These are phyloP conservation scores for Pythium aristosporum DNA, from an alignment of 352 stramenopile genomes.

Conservation along the genomic window DNA sequence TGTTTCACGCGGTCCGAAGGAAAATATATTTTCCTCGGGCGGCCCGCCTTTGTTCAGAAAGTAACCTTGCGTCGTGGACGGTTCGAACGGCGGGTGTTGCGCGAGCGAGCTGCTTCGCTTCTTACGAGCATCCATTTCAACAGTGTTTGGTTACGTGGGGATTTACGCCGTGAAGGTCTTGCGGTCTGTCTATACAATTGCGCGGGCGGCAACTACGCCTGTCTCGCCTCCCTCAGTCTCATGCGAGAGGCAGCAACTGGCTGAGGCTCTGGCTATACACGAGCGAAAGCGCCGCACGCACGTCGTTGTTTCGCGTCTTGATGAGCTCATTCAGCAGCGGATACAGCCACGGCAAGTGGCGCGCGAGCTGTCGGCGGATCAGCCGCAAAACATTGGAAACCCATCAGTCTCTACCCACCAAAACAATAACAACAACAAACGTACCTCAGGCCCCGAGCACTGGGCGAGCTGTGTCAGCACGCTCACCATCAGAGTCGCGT, in stretches of 20 bases:
- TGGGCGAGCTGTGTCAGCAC: slow-evolving; percentile 46
- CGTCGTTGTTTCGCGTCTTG: slow-evolving; percentile 57
- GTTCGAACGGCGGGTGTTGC: too few relatives aligned
- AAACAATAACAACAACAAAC: slow-evolving; percentile 11
- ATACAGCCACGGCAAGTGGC: slow-evolving; percentile 78
- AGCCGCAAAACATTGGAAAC: neutral
- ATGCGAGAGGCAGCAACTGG: slow-evolving; percentile 51
- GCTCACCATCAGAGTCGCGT: slow-evolving; percentile 52
- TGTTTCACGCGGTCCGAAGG: too few relatives aligned
- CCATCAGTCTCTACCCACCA: neutral
- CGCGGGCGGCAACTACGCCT: neutral
- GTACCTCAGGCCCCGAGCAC: slow-evolving; percentile 57
- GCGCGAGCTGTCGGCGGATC: slow-evolving; percentile 40
- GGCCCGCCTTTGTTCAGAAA: too few relatives aligned
- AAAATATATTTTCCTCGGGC: too few relatives aligned
- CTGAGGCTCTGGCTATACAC: slow-evolving; percentile 68
- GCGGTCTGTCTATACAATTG: slow-evolving; percentile 8
- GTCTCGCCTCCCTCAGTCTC: neutral
- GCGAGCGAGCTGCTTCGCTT: too few relatives aligned
- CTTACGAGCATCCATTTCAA: too few relatives aligned
- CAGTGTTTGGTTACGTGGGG: too few relatives aligned
- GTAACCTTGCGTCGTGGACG: too few relatives aligned
- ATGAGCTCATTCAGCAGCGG: slow-evolving; percentile 75
- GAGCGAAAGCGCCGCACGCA: slow-evolving; percentile 55
- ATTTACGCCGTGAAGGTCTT: neutral